These are phyloP conservation scores for Thalassiosira exigua DNA, from an alignment of 352 stramenopile species.

Conservation along the genomic window DNA sequence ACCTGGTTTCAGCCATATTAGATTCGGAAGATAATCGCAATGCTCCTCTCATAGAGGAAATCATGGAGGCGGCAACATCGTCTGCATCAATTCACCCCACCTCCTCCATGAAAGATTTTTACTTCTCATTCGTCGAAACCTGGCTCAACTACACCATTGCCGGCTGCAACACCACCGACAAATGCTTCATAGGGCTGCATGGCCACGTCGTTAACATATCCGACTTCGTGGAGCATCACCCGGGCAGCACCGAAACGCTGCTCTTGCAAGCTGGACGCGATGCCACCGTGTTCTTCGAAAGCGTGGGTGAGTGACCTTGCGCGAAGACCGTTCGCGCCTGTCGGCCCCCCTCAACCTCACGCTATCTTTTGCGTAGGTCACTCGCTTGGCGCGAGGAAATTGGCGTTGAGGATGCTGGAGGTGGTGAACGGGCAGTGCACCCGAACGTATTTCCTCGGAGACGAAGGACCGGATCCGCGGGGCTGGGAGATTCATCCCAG, in stretches of 20 bases:
- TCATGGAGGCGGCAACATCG: slow-evolving; percentile 3
- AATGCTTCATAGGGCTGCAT: slow-evolving; percentile 81
- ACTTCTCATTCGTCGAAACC: slow-evolving; percentile 77
- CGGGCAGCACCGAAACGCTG: slow-evolving; percentile 80
- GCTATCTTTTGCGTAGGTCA: too few species aligned
- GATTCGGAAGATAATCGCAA: slow-evolving; percentile 17
- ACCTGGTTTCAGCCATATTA: slow-evolving; percentile 38
- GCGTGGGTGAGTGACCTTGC: slow-evolving; percentile 57
- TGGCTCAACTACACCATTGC: slow-evolving; percentile 82
- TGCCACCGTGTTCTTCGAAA: slow-evolving; percentile 81
- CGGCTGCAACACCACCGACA: slow-evolving; percentile 61
- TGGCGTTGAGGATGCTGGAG: slow-evolving; percentile 58
- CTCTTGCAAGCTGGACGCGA: slow-evolving; percentile 74
- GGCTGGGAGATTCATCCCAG: background rate
- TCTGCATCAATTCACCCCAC: slow-evolving; percentile 7
- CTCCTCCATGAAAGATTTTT: slow-evolving; percentile 78
- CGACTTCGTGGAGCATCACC: slow-evolving; percentile 79
- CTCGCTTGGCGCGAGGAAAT: slow-evolving; percentile 57
- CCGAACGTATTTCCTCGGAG: slow-evolving; percentile 7
- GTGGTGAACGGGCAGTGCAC: slow-evolving; percentile 47
- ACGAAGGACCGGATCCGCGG: background rate
- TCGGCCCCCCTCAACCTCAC: too few species aligned
- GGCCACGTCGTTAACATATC: slow-evolving; percentile 84
- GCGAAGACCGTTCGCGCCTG: too few species aligned
- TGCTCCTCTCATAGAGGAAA: background rate